phyloP scores from a whole-genome alignment of 2,329 filamentous ascomycete species.

The Fusarium palustre region DNA sequence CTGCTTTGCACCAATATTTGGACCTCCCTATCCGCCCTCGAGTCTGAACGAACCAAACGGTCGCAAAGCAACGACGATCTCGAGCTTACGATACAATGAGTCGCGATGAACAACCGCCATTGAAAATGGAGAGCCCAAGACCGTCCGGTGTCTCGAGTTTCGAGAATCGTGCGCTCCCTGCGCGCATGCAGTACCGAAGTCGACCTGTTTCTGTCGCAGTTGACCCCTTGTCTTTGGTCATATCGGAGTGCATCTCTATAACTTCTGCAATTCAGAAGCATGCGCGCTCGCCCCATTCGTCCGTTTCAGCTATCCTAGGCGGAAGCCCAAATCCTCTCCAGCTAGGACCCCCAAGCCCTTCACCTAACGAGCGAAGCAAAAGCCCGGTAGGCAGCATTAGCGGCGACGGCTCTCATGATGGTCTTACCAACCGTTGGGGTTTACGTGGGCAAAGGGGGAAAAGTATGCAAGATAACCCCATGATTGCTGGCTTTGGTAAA shows the following conservation, averaged over 20 bases:
- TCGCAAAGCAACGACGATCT: slow-evolving; percentile 32
- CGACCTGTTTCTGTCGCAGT: slow-evolving; percentile 82
- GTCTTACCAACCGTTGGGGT: slow-evolving; percentile 87
- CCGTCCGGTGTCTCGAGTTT: slow-evolving; percentile 36
- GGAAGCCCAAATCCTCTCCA: slow-evolving; percentile 72
- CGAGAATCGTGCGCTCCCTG: slow-evolving; percentile 49
- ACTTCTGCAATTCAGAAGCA: slow-evolving; percentile 98
- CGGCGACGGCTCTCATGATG: slow-evolving; percentile 63
- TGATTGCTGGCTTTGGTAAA: slow-evolving; percentile 94
- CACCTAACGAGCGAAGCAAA: slow-evolving; percentile 57
- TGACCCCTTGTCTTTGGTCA: slow-evolving; percentile 91
- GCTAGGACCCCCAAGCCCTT: slow-evolving; percentile 61
- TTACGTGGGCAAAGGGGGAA: slow-evolving; percentile 94
- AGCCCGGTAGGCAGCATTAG: slow-evolving; percentile 51
- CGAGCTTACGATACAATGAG: slow-evolving; percentile 48
- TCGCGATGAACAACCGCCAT: slow-evolving; percentile 47
- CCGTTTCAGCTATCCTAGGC: slow-evolving; percentile 93
- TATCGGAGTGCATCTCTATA: slow-evolving; percentile 98
- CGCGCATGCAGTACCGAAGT: slow-evolving; percentile 69
- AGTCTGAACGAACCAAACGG: slow-evolving; percentile 18
- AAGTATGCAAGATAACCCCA: slow-evolving; percentile 96
- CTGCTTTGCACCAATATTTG: slow-evolving; percentile 10
- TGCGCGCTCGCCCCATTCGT: slow-evolving; percentile 94
- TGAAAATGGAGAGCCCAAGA: slow-evolving; percentile 46
- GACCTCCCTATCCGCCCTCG: neutral